A percentile compares a stretch with the other conserved stretches of the same genome.
These are phyloP conservation scores for Isochrysis galbana DNA, from an alignment of 78 protist genomes.

Conservation along the genomic window DNA sequence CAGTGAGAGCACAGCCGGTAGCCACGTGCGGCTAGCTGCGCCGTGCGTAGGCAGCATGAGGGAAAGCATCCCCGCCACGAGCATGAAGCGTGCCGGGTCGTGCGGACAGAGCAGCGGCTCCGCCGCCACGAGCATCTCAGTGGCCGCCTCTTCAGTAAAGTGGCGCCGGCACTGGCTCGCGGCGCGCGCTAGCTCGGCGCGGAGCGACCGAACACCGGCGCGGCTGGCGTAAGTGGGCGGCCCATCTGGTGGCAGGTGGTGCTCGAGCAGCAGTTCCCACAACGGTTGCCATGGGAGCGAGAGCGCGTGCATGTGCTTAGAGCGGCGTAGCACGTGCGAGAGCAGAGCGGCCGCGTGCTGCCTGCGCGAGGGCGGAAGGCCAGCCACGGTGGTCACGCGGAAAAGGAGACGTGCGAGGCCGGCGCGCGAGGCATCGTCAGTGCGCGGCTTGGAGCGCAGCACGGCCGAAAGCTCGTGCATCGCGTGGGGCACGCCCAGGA, in stretches of 20 bases:
- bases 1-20: not conserved
- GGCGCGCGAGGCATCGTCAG: not conserved
- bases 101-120: constrained; percentile 10
- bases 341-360: not conserved
- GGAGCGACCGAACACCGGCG: not conserved
- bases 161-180: not conserved
- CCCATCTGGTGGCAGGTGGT: not conserved
- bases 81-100: not conserved
- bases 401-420: not conserved
- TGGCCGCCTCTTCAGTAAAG: not conserved
- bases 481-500: not conserved
- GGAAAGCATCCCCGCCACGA: not conserved
- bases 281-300: not conserved
- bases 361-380: not conserved
- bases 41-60: not conserved
- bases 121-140: not conserved
- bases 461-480: not conserved
- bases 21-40: not conserved
- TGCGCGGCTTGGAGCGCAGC: not conserved
- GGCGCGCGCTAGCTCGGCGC: not conserved
- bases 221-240: not conserved
- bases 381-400: not conserved
- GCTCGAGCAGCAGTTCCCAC: not conserved
- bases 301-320: not conserved
- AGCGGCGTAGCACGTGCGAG: not conserved